Percentiles rank a stretch among this genome's conserved stretches.
Conservation (phyloP, 2,329 filamentous ascomycete genomes). For the Pochonia chlamydosporia region DNA sequence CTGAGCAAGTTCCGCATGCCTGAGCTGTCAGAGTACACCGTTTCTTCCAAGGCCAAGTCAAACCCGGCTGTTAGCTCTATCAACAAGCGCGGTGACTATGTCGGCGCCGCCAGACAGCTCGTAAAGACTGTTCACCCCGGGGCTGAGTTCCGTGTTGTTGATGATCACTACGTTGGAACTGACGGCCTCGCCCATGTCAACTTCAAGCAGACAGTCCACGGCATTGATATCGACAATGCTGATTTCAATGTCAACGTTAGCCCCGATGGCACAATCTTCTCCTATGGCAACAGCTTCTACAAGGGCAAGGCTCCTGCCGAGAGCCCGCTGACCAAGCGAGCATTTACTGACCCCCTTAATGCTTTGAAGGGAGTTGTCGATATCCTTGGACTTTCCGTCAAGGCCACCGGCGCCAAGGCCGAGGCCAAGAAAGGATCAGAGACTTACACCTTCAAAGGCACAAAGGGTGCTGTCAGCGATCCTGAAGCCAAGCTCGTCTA, state of each 20-base stretch:
- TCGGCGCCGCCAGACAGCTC: constrained; percentile 38
- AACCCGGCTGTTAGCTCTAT: constrained; percentile 15
- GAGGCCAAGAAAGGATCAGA: constrained; percentile 20
- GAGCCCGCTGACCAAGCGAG: constrained; percentile 31
- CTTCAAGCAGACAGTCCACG: constrained; percentile 54
- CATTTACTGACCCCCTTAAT: constrained; percentile 34
- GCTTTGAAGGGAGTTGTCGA: constrained; percentile 36
- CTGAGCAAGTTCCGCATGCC: constrained; percentile 26
- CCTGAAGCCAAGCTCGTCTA: constrained; percentile 52
- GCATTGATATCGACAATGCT: constrained; percentile 54
- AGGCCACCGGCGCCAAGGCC: constrained; percentile 19
- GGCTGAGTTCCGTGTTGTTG: constrained; percentile 42
- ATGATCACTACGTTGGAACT: constrained; percentile 47
- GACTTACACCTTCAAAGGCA: constrained; percentile 37
- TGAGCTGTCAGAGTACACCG: constrained; percentile 22
- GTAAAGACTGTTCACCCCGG: constrained; percentile 31
- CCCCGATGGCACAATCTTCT: constrained; percentile 49
- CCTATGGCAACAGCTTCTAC: constrained; percentile 45
- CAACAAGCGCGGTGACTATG: constrained; percentile 27
- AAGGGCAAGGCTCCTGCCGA: constrained; percentile 35
- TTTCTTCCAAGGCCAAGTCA: constrained; percentile 14
- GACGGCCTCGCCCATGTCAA: constrained; percentile 53
- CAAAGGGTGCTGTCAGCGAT: constrained; percentile 41
- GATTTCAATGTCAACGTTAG: constrained; percentile 56
- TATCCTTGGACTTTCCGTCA: constrained; percentile 25